Percentiles rank a stretch among this genome's conserved stretches.
Evolutionary conservation across 768 basidiomycete genomes (phyloP).

Genomic region (Epithele typhae): DNA sequence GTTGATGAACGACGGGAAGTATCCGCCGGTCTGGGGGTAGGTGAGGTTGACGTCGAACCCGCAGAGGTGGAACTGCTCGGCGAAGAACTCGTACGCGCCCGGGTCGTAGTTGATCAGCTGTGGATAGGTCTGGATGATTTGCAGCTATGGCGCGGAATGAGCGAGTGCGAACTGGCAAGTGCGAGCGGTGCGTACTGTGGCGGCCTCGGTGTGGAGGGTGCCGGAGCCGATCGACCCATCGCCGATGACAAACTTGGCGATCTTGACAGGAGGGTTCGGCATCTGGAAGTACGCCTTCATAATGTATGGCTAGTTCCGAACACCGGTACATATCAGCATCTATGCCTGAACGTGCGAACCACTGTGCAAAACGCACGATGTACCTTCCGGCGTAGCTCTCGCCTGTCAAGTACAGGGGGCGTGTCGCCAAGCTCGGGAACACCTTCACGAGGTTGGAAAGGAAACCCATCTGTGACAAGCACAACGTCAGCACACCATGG

Average conservation of each 20-base stretch:
- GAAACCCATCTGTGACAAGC: constrained; percentile 55
- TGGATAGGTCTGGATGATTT: constrained; percentile 64
- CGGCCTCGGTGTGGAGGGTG: no score
- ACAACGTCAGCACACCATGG: no score
- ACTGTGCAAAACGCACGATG: no score
- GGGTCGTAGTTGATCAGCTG: constrained; percentile 70
- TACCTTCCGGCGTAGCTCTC: no score
- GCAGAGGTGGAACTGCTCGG: constrained; percentile 62
- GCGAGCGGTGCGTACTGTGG: no score
- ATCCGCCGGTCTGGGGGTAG: constrained; percentile 52
- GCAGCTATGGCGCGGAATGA: constrained; percentile 34
- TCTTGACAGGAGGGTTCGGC: no score
- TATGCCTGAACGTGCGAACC: no score
- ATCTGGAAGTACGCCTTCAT: no score
- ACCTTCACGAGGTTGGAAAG: constrained; percentile 67
- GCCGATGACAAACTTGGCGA: no score
- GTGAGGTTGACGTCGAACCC: constrained; percentile 62
- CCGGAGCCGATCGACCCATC: constrained; percentile 4
- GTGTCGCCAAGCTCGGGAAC: constrained; percentile 61
- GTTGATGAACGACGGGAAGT: no score
- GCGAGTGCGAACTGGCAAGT: no score
- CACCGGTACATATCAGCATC: background rate
- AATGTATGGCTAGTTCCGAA: background rate
- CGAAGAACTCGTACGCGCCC: constrained; percentile 62
- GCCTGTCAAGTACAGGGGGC: constrained; percentile 65